Percentiles rank a stretch among this genome's conserved stretches.
These are phyloP conservation scores for Aspergillus amoenus DNA, from an alignment of 2,329 filamentous ascomycete genomes.

Conservation along the genomic window DNA sequence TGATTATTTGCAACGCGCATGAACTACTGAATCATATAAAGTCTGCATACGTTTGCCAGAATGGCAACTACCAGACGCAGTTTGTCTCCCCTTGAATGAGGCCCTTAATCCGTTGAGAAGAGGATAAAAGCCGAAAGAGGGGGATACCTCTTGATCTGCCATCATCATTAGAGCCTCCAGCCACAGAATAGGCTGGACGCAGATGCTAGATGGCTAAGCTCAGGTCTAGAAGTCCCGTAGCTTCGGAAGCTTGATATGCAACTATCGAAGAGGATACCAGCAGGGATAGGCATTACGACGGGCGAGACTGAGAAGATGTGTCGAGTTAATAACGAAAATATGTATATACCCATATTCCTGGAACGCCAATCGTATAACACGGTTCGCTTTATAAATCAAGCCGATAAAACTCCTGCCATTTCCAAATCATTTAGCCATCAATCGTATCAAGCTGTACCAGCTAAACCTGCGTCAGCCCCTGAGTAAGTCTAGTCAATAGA, in stretches of 20 bases:
- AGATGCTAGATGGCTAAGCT: slow-evolving; percentile 37
- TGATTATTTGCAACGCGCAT: slow-evolving; percentile 12
- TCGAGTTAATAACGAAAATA: not conserved
- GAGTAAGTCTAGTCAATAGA: not conserved
- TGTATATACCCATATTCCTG: not conserved
- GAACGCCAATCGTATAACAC: slow-evolving; percentile 2
- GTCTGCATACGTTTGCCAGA: not conserved
- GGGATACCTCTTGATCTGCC: slow-evolving; percentile 36
- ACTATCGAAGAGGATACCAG: not conserved
- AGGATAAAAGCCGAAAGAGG: slow-evolving; percentile 25
- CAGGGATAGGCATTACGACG: not conserved
- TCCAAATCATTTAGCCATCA: slow-evolving; percentile 4
- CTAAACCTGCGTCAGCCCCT: not conserved
- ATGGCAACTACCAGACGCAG: slow-evolving; percentile 13
- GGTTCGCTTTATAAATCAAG: not conserved
- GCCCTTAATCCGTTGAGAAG: slow-evolving; percentile 20
- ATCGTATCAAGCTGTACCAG: not conserved
- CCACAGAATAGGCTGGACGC: slow-evolving; percentile 35
- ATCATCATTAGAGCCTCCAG: slow-evolving; percentile 51
- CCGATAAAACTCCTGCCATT: slow-evolving; percentile 7
- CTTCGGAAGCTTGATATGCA: not conserved
- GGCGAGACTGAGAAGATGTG: not conserved
- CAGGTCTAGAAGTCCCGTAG: not conserved
- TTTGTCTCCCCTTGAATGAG: slow-evolving; percentile 30
- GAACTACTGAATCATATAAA: not conserved